phyloP scores from a whole-genome alignment of 2,329 filamentous ascomycete genomes.

The Calonectria crousiana region DNA sequence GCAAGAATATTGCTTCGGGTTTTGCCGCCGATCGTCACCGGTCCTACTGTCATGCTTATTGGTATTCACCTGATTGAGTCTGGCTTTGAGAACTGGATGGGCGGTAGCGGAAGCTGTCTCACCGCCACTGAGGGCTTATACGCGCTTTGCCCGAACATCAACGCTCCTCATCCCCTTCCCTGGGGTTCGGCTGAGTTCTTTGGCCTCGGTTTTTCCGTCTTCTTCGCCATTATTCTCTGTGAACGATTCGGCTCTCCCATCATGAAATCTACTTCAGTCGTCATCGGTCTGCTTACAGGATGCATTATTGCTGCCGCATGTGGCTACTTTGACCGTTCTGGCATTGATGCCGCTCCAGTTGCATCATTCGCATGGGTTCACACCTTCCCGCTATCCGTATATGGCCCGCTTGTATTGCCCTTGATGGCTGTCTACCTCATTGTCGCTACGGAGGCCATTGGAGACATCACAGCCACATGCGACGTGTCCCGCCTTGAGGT shows the following conservation, averaged over 20 bases:
- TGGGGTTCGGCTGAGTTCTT: constrained; percentile 87
- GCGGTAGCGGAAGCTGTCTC: constrained; percentile 74
- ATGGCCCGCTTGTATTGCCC: constrained; percentile 80
- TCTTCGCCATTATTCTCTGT: constrained; percentile 82
- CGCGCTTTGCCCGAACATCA: constrained; percentile 73
- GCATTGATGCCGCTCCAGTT: constrained; percentile 78
- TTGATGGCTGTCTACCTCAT: constrained; percentile 78
- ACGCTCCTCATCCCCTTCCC: constrained; percentile 77
- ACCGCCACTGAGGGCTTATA: constrained; percentile 66
- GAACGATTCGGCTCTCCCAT: constrained; percentile 86
- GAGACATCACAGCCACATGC: constrained; percentile 84
- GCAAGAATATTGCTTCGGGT: constrained; percentile 76
- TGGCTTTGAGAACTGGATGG: constrained; percentile 83
- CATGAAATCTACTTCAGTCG: constrained; percentile 84
- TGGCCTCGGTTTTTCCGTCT: constrained; percentile 83
- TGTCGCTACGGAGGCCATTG: constrained; percentile 82
- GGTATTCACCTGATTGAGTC: constrained; percentile 79
- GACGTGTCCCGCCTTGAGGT: constrained; percentile 84
- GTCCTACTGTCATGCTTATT: constrained; percentile 78
- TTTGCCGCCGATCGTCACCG: constrained; percentile 84
- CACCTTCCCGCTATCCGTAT: constrained; percentile 79
- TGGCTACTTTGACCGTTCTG: constrained; percentile 81
- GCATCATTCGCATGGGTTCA: constrained; percentile 84
- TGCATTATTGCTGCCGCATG: constrained; percentile 83
- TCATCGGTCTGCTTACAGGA: constrained; percentile 79